These are phyloP conservation scores for Salix dunnii DNA, from an alignment of 345 rosid genomes.

Conservation along the genomic window DNA sequence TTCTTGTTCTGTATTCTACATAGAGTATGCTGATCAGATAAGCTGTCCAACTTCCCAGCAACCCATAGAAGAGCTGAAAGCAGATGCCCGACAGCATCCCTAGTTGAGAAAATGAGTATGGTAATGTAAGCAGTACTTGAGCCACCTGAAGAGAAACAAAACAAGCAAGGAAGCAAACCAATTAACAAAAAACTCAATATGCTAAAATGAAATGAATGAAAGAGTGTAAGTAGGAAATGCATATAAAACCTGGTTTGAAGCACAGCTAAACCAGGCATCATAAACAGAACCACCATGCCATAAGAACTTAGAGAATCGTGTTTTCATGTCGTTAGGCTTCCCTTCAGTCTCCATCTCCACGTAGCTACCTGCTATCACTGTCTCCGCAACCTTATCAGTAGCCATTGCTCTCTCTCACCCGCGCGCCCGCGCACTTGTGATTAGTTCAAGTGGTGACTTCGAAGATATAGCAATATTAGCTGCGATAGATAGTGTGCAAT, in stretches of 20 bases:
- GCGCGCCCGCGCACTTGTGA: neutral
- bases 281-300: conserved; percentile 98
- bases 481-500: neutral
- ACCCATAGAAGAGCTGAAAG: conserved; percentile 92
- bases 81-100: conserved; percentile 92
- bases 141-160: conserved; percentile 66
- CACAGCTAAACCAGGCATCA: conserved; percentile 99
- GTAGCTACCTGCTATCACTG: conserved; percentile 79
- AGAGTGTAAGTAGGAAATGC: neutral
- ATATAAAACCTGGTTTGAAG: conserved; percentile 76
- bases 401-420: conserved; percentile 32
- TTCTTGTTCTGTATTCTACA: conserved; percentile 94
- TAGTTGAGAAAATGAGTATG: conserved; percentile 97
- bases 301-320: conserved; percentile 60
- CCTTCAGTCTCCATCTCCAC: conserved; percentile 93
- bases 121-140: conserved; percentile 93
- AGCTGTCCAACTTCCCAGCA: conserved; percentile 97
- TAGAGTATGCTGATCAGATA: conserved; percentile 90
- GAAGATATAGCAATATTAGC: neutral
- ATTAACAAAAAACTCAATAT: too few species aligned
- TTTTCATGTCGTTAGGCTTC: conserved; percentile 51
- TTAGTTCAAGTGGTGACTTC: neutral
- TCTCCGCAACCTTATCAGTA: conserved; percentile 79
- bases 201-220: neutral
- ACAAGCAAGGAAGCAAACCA: neutral